A percentile compares a stretch with the other conserved stretches of the same genome.
Evolutionary conservation across 129 eudicot genomes (phyloP).

Genomic region (Flaveria sonorensis): DNA sequence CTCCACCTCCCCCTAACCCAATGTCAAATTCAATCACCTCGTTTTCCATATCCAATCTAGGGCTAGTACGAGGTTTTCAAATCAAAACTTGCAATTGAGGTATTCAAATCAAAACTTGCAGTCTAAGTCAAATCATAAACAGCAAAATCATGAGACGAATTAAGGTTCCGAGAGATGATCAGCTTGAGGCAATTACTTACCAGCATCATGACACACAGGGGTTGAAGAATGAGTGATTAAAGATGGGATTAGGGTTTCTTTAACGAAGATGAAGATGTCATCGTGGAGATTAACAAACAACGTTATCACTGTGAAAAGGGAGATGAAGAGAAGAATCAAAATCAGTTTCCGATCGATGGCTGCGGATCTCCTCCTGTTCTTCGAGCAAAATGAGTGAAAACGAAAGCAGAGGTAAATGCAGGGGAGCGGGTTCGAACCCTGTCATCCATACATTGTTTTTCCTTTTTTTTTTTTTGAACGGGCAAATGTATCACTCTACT

Average conservation of each 20-base stretch:
- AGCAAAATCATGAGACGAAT: neutral
- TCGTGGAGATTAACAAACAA: too few species aligned
- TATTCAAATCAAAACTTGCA: neutral
- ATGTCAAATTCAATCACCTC: constrained; percentile 55
- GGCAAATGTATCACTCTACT: too few species aligned
- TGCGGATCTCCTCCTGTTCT: too few species aligned
- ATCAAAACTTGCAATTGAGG: neutral
- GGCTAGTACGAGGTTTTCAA: neutral
- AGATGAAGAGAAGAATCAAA: too few species aligned
- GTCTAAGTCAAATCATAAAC: neutral
- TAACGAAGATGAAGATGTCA: neutral
- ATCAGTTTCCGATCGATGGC: too few species aligned
- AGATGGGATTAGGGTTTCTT: neutral
- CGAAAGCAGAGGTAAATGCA: too few species aligned
- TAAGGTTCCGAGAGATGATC: too few species aligned
- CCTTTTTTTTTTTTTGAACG: too few species aligned
- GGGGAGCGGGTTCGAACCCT: too few species aligned
- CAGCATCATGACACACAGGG: neutral
- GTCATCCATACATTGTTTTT: too few species aligned
- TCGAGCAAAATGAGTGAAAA: too few species aligned
- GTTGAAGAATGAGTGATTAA: neutral
- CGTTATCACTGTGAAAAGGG: too few species aligned
- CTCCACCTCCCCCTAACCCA: constrained; percentile 53
- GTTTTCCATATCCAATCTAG: constrained; percentile 42
- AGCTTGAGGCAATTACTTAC: neutral